Percentiles rank a stretch among this genome's conserved stretches.
Conservation (phyloP, 495 filamentous ascomycete genomes). For the Poronia punctata region DNA sequence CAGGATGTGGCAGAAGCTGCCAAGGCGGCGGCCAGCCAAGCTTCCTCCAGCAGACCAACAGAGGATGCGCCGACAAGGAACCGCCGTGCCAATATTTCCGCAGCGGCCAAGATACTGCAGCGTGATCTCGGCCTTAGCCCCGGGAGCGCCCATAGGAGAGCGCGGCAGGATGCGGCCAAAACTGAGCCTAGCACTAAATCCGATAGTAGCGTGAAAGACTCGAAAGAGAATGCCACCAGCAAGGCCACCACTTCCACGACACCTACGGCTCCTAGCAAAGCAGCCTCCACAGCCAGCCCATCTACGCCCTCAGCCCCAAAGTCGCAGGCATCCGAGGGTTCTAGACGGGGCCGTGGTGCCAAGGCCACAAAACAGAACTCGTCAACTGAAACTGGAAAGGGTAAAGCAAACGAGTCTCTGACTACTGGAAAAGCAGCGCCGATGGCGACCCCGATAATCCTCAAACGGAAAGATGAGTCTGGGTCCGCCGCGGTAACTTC, state of each 20-base stretch:
- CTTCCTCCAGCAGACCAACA: conserved; percentile 22
- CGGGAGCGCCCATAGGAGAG: conserved; percentile 48
- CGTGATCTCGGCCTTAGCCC: conserved; percentile 80
- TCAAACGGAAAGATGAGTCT: conserved; percentile 22
- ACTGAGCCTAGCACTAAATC: conserved; percentile 39
- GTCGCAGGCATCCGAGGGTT: conserved; percentile 17
- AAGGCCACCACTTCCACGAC: conserved; percentile 28
- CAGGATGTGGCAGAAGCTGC: conserved; percentile 44
- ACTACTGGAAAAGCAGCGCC: conserved; percentile 16
- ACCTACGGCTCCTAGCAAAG: conserved; percentile 12
- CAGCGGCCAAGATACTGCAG: conserved; percentile 79
- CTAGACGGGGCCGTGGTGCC: conserved; percentile 19
- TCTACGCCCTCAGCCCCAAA: conserved; percentile 25
- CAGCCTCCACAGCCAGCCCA: conserved; percentile 13
- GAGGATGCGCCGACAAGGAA: conserved; percentile 33
- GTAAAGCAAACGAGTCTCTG: conserved; percentile 19
- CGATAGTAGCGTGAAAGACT: too few species aligned
- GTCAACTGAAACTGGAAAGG: conserved; percentile 19
- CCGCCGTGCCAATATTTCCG: conserved; percentile 61
- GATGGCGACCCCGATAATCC: conserved; percentile 21
- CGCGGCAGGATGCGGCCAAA: conserved; percentile 46
- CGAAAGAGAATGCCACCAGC: conserved; percentile 6
- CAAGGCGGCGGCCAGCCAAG: conserved; percentile 31
- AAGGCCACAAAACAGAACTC: conserved; percentile 30
- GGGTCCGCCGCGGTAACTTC: conserved; percentile 14